Evolutionary conservation across 305 asterid genomes (phyloP).

Genomic region (Fraxinus angustifolia): DNA sequence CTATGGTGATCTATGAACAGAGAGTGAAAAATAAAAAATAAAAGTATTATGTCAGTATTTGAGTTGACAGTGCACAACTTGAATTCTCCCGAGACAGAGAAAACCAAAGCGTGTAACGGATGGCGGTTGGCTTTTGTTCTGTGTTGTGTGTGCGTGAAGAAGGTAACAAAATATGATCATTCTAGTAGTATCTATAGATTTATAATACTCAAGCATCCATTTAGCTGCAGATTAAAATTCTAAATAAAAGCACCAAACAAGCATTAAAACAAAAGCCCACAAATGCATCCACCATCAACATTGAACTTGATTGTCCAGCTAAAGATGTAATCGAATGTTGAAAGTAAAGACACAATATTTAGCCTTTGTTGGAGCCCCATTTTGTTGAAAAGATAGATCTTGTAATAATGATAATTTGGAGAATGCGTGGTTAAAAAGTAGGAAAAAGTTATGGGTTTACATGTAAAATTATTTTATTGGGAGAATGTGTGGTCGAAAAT

Average conservation of each 20-base stretch:
- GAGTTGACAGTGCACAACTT: not conserved
- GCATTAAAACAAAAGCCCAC: not conserved
- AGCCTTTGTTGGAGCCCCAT: too few relatives aligned
- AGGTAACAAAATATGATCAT: not conserved
- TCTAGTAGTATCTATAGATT: not conserved
- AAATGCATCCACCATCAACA: not conserved
- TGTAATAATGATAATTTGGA: too few relatives aligned
- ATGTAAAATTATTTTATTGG: too few relatives aligned
- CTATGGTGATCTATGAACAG: not conserved
- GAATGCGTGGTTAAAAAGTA: too few relatives aligned
- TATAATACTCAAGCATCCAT: not conserved
- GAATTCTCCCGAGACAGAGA: not conserved
- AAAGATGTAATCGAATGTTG: not conserved
- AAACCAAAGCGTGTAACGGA: not conserved
- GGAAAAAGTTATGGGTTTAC: too few relatives aligned
- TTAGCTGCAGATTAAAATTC: not conserved
- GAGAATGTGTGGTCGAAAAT: too few relatives aligned
- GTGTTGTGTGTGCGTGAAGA: not conserved
- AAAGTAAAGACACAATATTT: not conserved
- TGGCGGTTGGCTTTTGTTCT: not conserved
- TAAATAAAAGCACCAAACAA: not conserved
- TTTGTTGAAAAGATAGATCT: too few relatives aligned
- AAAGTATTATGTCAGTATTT: not conserved
- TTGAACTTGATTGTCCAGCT: not conserved
- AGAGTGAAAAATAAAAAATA: not conserved